Base-by-base conservation (phyloP, 805 yeast genomes). In the Ascoidea rubescens region DNA sequence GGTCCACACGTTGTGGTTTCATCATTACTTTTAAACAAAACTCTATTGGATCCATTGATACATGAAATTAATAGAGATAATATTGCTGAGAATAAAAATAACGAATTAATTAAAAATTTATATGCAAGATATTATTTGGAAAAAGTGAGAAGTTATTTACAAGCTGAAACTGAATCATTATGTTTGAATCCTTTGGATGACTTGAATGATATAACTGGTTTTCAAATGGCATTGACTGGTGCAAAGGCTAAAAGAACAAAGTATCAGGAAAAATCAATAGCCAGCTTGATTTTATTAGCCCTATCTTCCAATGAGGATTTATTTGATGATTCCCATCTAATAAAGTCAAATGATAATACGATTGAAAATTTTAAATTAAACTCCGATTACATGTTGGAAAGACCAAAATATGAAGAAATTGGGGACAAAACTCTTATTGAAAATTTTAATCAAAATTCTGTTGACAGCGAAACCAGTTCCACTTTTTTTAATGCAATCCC, bases 181-280 rank as follows among this genome's bases (percentile, higher is more conserved):
- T 73, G 84, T 1, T 65, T 74, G 28, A 79, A 80, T 5, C 71
- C 78, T 4, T 67, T 86, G 55, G 65, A 69, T 1, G 74, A 74
- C 55, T 87, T 82, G 1, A 75, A 78, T 47, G 73, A 75, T 12
- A 62, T 83, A 8, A 79, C 89, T 0, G 75, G 78, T 1, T 72
- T 88, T 48, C 69, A 76, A 50, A 76, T 82, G 57, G 76, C 82
- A 0, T 67, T 91, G 48, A 85, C 97, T 1, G 98, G 98, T 58
- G 86, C 93, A 52, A 81, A 81, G 58, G 96, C 96, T 7, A 84
- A 81, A 62, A 74, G 93, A 62, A 91, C 98, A 4, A 86, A 86
- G 64, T 87, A 71, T 64, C 98, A 91, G 67, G 73, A 74, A 49
- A 73, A 71, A 42, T 78, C 82, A n/a, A 77, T 83, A 31, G 77